Conservation (phyloP, 176 grass and related monocot genomes). For the Phoenix dactylifera region DNA sequence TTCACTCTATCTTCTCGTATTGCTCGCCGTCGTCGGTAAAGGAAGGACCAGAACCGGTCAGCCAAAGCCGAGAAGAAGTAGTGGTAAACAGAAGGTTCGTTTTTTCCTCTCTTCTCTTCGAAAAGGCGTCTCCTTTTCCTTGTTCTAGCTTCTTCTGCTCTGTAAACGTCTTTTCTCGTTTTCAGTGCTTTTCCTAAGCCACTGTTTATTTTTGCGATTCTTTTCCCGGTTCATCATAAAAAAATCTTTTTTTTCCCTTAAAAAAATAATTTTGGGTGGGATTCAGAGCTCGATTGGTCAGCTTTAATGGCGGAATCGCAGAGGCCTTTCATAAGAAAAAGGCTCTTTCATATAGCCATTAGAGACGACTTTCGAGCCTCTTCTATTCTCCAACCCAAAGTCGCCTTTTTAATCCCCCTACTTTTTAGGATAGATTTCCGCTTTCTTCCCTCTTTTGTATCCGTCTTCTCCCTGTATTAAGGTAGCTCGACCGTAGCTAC, state of each 20-base stretch:
- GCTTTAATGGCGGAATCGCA: not conserved
- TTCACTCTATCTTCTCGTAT: not conserved
- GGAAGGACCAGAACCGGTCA: not conserved
- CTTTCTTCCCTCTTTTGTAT: no score
- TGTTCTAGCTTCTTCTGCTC: not conserved
- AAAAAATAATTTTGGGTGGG: not conserved
- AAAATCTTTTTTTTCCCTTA: not conserved
- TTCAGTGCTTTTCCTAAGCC: not conserved
- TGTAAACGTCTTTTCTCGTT: not conserved
- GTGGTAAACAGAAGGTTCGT: not conserved
- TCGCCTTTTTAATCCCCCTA: no score
- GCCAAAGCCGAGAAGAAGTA: not conserved
- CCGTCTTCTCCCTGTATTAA: no score
- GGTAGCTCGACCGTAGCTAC: no score
- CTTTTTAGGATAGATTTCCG: no score
- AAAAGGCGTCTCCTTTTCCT: not conserved
- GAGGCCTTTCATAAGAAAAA: no score
- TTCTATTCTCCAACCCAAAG: no score
- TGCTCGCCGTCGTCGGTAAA: not conserved
- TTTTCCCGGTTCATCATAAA: not conserved
- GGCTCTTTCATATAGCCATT: no score
- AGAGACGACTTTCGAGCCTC: no score
- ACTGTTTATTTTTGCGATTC: not conserved
- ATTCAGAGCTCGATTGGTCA: not conserved
- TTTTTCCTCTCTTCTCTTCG: not conserved